Evolutionary conservation across 768 basidiomycete species (phyloP), one percentile per base, ranked within the genome.

Genomic region (Scleroderma bovista): DNA sequence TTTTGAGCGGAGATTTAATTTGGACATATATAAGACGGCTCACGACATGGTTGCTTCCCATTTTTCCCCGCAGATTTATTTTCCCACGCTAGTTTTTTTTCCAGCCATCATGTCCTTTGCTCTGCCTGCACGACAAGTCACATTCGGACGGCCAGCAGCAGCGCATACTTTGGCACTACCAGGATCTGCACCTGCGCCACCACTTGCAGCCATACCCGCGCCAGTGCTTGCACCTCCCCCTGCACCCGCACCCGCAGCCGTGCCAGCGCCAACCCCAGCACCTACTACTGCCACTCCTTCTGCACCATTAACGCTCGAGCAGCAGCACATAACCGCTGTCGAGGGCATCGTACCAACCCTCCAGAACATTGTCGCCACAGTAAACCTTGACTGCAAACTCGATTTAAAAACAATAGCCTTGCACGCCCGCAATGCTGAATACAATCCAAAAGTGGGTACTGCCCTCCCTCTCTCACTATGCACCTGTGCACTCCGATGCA

Each of bases 331-430:
- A 59, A 96, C 93, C 15, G 92, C 93, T 38, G 93, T 95, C 16
- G 91, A 96, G 68, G 96, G 95, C 51, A 94, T 98, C 59, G 95
- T 98, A 8, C 96, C 95, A n/a, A 97, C 93, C 2, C 78, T 99
- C 46, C 95, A 99, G 80, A 99, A 98, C 72, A 98, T 98, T 53
- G 96, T 99, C 57, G 95, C 96, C 6, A 99, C 96, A 6, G 95
- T 98, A 68, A 98, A 97, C 63, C 80, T 99, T 23, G 95, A 96
- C 68, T 97, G 94, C 57, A 82, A 94, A 36, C 77, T 99, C 44
- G 96, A 98, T 68, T 75, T 99, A 48, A 99, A 99, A 80, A 98
- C 96, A 47, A 99, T 98, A 52, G 95, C 96, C 10, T 72, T 98
- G 51, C 95, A 99, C 59, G 96, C 96, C 2, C 80, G 96, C 52